Base-by-base conservation (phyloP, 495 filamentous ascomycete genomes). In the Penicillium robsamsonii region DNA sequence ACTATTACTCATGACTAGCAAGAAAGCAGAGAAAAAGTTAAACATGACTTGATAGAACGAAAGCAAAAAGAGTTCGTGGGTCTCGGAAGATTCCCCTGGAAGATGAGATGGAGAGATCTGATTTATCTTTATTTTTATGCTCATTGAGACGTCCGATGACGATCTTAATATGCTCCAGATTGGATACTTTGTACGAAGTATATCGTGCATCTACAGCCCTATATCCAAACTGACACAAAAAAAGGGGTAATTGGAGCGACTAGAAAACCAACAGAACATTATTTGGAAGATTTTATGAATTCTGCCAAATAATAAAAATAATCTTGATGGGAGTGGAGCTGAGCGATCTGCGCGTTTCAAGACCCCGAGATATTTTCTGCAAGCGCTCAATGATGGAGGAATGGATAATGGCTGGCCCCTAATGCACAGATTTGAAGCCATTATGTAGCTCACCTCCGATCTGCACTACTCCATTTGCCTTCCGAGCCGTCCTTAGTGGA, bases 401-500 rank as follows among this genome's bases (percentile, higher is more conserved):
- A 18, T 4, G 13, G 22, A 24, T n/a, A 38, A 25, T 46, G 43
- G 27, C 15, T 18, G 5, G 45, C 10, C 15, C 9, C 22, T 38
- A 51, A 24, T 25, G 20, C 24, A 46, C 29, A 49, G 10, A 29
- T 13, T 37, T 11, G 30, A 38, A 43, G 13, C 27, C 10, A 49
- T 46, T 20, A 50, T 43, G 22, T 13, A 11, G 17, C 37, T 29
- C 11, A 29, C 30, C 37, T 46, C 37, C 27, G 55, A 57, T 61
- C 61, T 57, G 54, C 57, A 56, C 22, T 24, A 43, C 30, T 35
- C 55, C 56, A 44, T 54, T 29, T n/a, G 35, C 44, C 38, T 44
- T 46, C 61, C 61, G 57, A 60, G 37, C 61, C 57, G 58, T 61
- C 50, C 49, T 38, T 17, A 44, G 49, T 31, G 46, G 46, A 56